phyloP scores from a whole-genome alignment of 805 yeast species.

The Debaryomyces hansenii region DNA sequence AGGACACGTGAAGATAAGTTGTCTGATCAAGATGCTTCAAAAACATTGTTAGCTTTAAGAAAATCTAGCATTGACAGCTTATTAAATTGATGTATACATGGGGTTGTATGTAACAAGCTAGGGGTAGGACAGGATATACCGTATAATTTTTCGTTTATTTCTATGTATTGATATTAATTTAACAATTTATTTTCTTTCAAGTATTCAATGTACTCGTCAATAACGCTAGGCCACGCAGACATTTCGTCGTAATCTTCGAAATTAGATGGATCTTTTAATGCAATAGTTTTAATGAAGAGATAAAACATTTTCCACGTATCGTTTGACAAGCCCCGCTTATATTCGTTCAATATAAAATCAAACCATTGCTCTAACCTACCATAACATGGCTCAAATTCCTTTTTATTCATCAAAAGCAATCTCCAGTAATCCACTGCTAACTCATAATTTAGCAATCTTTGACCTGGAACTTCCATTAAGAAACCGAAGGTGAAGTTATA shows the following conservation, averaged over 20 bases:
- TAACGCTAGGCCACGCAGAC: slow-evolving; percentile 89
- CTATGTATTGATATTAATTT: not conserved
- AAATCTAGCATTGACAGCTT: slow-evolving; percentile 43
- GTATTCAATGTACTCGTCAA: slow-evolving; percentile 79
- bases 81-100: slow-evolving; percentile 25
- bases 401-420: slow-evolving; percentile 47
- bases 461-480: slow-evolving; percentile 55
- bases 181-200: slow-evolving; percentile 27
- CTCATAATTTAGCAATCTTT: slow-evolving; percentile 55
- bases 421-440: slow-evolving; percentile 78
- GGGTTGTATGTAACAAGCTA: not conserved
- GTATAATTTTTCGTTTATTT: not conserved
- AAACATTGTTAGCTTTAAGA: slow-evolving; percentile 38
- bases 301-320: slow-evolving; percentile 88
- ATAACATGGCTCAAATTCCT: slow-evolving; percentile 5
- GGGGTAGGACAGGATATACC: not conserved
- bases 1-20: slow-evolving; percentile 10
- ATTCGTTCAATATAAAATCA: slow-evolving; percentile 45
- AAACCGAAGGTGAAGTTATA: slow-evolving; percentile 74
- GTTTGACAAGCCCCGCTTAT: slow-evolving; percentile 52
- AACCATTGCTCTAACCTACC: slow-evolving; percentile 57
- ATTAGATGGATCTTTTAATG: slow-evolving; percentile 44
- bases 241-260: slow-evolving; percentile 68
- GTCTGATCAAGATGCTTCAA: slow-evolving; percentile 36
- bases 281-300: slow-evolving; percentile 56